phyloP scores from a whole-genome alignment of 2,329 filamentous ascomycete species.

The Coniella lustricola region DNA sequence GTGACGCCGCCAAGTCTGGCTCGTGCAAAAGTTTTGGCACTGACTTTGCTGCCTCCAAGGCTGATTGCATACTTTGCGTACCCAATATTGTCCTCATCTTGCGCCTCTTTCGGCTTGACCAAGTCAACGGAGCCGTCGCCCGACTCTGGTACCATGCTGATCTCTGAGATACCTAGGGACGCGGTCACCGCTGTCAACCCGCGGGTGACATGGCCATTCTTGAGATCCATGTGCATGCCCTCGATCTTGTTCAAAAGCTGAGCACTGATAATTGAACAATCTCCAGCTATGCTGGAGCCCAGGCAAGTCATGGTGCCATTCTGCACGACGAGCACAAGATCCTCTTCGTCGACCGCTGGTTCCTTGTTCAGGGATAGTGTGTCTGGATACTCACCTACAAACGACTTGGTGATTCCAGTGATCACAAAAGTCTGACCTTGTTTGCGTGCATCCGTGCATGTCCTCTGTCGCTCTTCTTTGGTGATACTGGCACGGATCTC shows the following conservation, averaged over 20 bases:
- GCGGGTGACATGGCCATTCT: conserved; percentile 40
- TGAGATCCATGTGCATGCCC: conserved; percentile 28
- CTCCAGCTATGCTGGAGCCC: conserved; percentile 16
- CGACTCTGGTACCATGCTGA: conserved; percentile 35
- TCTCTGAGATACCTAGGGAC: conserved; percentile 43
- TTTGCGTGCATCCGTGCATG: conserved; percentile 21
- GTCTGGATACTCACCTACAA: conserved; percentile 22
- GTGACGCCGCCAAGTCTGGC: conserved; percentile 38
- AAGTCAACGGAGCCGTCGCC: conserved; percentile 37
- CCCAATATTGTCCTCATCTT: conserved; percentile 25
- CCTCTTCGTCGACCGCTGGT: conserved; percentile 2
- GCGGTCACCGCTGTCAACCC: conserved; percentile 43
- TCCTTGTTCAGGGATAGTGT: neutral
- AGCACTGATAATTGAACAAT: conserved; percentile 25
- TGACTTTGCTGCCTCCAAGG: conserved; percentile 26
- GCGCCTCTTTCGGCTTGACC: conserved; percentile 14
- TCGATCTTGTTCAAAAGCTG: conserved; percentile 17
- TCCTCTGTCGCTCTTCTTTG: conserved; percentile 19
- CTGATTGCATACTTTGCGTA: conserved; percentile 35
- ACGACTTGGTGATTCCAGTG: conserved; percentile 30
- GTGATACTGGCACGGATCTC: conserved; percentile 21
- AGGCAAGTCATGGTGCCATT: conserved; percentile 36
- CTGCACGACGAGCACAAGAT: conserved; percentile 32
- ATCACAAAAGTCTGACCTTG: conserved; percentile 26
- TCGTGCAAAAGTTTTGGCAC: conserved; percentile 28